A percentile compares a stretch with the other conserved stretches of the same genome.
These are phyloP conservation scores for Ceratocystis papillata DNA, from an alignment of 2,329 filamentous ascomycete genomes.

Conservation along the genomic window DNA sequence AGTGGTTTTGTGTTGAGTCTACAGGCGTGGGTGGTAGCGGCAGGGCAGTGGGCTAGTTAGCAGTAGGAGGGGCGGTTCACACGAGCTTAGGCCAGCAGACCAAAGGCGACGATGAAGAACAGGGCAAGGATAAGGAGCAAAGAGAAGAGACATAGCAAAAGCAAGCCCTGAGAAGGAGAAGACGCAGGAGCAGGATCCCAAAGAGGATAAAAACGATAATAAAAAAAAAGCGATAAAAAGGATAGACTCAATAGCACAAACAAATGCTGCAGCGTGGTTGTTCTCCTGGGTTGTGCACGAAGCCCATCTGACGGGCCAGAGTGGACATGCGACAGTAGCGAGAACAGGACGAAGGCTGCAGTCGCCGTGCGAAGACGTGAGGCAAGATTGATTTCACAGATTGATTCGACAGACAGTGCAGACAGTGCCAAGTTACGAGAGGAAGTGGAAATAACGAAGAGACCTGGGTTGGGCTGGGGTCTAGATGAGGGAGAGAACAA, in stretches of 20 bases:
- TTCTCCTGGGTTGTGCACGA: neutral
- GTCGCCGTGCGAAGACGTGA: neutral
- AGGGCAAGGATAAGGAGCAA: neutral
- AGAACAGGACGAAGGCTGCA: neutral
- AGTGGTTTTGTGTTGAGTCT: neutral
- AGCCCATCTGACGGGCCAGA: too few species aligned
- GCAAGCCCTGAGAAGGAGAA: neutral
- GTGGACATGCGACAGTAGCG: neutral
- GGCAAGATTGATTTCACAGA: neutral
- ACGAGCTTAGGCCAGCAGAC: neutral
- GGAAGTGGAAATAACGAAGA: neutral
- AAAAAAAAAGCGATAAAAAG: neutral
- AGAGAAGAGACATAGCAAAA: neutral
- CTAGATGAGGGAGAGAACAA: constrained; percentile 10
- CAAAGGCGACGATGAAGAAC: neutral
- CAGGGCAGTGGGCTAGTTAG: neutral
- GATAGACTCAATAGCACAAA: neutral
- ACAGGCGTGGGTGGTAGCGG: neutral
- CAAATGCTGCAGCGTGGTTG: neutral
- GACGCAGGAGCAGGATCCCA: too few species aligned
- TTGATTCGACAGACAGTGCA: too few species aligned
- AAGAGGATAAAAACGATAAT: neutral
- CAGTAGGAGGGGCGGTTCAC: neutral
- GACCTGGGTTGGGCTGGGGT: neutral
- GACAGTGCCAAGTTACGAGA: neutral